Conservation (phyloP, 1,284 basidiomycete genomes). For the Fistulinella cinereoalba region DNA sequence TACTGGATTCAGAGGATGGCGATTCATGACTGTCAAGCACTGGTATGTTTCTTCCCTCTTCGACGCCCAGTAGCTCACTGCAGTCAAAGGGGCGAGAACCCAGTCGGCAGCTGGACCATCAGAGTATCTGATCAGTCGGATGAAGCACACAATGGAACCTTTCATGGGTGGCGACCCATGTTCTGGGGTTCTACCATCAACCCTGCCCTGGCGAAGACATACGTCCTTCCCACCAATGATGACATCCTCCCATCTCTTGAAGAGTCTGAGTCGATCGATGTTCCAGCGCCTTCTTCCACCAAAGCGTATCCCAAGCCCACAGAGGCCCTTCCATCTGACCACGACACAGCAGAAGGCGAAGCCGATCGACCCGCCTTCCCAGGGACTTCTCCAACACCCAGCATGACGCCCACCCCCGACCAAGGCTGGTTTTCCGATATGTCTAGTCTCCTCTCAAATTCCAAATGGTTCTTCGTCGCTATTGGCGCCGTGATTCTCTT, state of each 20-base stretch:
- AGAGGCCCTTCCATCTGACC: slow-evolving; percentile 81
- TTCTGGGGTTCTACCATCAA: slow-evolving; percentile 93
- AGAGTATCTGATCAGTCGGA: slow-evolving; percentile 76
- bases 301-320: slow-evolving; percentile 85
- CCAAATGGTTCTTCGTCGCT: slow-evolving; percentile 85
- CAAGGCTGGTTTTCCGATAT: slow-evolving; percentile 87
- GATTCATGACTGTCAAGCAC: slow-evolving; percentile 97
- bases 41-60: slow-evolving; percentile 58
- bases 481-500: slow-evolving; percentile 70
- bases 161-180: slow-evolving; percentile 90
- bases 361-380: slow-evolving; percentile 64
- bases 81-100: slow-evolving; percentile 80
- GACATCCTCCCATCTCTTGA: slow-evolving; percentile 54
- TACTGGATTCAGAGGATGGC: slow-evolving; percentile 89
- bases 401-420: slow-evolving; percentile 60
- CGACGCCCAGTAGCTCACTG: slow-evolving; percentile 15
- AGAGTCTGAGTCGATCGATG: slow-evolving; percentile 32
- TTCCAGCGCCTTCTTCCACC: slow-evolving; percentile 44
- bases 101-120: slow-evolving; percentile 91
- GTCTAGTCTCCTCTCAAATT: slow-evolving; percentile 69
- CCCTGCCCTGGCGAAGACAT: slow-evolving; percentile 63
- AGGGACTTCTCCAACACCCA: slow-evolving; percentile 39
- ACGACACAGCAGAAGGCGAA: slow-evolving; percentile 69
- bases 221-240: slow-evolving; percentile 56
- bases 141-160: slow-evolving; percentile 65